Evolutionary conservation across 2,329 filamentous ascomycete species (phyloP).

Genomic region (Salinomyces thailandicus): DNA sequence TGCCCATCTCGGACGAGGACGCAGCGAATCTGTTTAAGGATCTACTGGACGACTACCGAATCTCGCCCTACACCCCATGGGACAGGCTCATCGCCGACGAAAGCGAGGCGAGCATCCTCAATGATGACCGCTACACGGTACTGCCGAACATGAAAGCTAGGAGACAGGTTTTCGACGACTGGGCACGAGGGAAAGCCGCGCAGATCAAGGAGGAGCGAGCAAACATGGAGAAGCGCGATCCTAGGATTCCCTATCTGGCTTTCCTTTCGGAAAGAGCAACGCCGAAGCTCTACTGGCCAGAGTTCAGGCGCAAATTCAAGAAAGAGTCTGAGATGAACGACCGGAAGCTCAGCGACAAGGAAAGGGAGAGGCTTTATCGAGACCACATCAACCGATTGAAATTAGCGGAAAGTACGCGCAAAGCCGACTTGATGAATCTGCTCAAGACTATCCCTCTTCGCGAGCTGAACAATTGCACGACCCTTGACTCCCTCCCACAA

Average conservation of each 20-base stretch:
- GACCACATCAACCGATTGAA: conserved; percentile 60
- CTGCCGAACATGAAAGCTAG: conserved; percentile 71
- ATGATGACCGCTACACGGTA: conserved; percentile 79
- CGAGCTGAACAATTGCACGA: conserved; percentile 50
- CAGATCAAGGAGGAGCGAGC: conserved; percentile 61
- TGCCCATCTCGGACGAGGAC: conserved; percentile 63
- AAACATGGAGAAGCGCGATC: conserved; percentile 70
- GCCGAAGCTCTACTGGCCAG: conserved; percentile 91
- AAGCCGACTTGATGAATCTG: conserved; percentile 57
- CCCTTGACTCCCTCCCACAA: conserved; percentile 48
- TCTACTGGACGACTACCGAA: conserved; percentile 67
- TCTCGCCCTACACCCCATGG: conserved; percentile 86
- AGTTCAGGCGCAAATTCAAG: conserved; percentile 85
- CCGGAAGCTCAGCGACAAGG: conserved; percentile 48
- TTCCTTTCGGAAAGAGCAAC: conserved; percentile 75
- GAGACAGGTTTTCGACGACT: conserved; percentile 72
- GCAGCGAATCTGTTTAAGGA: conserved; percentile 71
- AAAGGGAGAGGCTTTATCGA: conserved; percentile 68
- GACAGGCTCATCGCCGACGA: conserved; percentile 65
- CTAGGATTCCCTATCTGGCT: conserved; percentile 67
- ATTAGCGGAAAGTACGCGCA: conserved; percentile 54
- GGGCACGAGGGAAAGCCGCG: conserved; percentile 68
- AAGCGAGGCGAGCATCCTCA: conserved; percentile 60
- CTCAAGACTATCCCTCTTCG: conserved; percentile 50
- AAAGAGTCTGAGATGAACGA: conserved; percentile 75